These are phyloP conservation scores for Pulveroboletus sp. DNA, from an alignment of 768 basidiomycete genomes.

Conservation along the genomic window DNA sequence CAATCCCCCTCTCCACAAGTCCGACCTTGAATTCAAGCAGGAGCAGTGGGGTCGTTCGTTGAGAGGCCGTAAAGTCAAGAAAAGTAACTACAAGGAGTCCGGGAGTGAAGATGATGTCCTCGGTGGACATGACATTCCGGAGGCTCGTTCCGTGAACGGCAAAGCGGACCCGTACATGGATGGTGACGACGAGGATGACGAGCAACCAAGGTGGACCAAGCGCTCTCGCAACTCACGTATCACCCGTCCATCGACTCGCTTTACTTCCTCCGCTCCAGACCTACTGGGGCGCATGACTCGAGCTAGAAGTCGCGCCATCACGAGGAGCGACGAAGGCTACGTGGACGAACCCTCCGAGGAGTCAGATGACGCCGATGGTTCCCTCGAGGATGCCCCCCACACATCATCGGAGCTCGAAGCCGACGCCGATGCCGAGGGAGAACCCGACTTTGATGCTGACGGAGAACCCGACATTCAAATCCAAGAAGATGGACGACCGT, in stretches of 20 bases:
- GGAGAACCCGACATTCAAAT: slow-evolving; percentile 37
- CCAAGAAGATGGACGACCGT: slow-evolving; percentile 39
- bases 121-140: slow-evolving; percentile 11
- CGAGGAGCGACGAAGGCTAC: slow-evolving; percentile 50
- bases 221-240: slow-evolving; percentile 10
- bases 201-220: slow-evolving; percentile 14
- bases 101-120: slow-evolving; percentile 39
- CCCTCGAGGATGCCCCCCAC: slow-evolving; percentile 49
- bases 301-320: slow-evolving; percentile 20
- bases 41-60: slow-evolving; percentile 22
- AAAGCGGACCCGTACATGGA: slow-evolving; percentile 18
- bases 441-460: slow-evolving; percentile 37
- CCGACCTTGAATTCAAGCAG: slow-evolving; percentile 1
- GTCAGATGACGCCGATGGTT: slow-evolving; percentile 54
- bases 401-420: slow-evolving; percentile 35
- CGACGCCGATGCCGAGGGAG: slow-evolving; percentile 36
- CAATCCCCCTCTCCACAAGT: slow-evolving; percentile 1
- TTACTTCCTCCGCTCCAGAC: not conserved
- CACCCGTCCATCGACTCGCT: slow-evolving; percentile 21
- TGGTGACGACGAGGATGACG: slow-evolving; percentile 31
- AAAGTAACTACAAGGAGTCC: slow-evolving; percentile 42
- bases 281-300: slow-evolving; percentile 17
- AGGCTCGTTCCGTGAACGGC: slow-evolving; percentile 16
- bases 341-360: slow-evolving; percentile 45
- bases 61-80: slow-evolving; percentile 40